A percentile compares a stretch with the other conserved stretches of the same genome.
These are phyloP conservation scores for Skeletonema marinoi DNA, from an alignment of 108 stramenopile species.

Conservation along the genomic window DNA sequence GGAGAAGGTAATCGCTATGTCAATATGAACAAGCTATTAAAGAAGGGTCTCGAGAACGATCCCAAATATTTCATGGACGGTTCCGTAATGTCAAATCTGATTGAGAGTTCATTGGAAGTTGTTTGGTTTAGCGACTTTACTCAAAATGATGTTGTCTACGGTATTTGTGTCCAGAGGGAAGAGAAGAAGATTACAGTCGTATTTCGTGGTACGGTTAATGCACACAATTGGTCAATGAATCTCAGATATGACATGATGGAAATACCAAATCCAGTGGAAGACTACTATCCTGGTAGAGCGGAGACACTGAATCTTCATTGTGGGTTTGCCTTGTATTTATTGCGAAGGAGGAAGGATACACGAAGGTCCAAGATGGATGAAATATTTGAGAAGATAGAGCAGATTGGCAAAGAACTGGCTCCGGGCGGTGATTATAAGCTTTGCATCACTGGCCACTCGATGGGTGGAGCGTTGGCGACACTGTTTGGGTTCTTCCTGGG, in stretches of 20 bases:
- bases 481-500: slow-evolving; percentile 34
- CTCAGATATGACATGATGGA: slow-evolving; percentile 2
- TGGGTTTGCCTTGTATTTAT: slow-evolving; percentile 24
- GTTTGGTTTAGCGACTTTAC: slow-evolving; percentile 24
- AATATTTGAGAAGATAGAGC: slow-evolving; percentile 17
- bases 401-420: slow-evolving; percentile 23
- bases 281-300: slow-evolving; percentile 10
- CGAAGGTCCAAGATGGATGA: slow-evolving; percentile 20
- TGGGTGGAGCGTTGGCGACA: slow-evolving; percentile 55
- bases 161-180: slow-evolving; percentile 21
- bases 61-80: slow-evolving; percentile 4
- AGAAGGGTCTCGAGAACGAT: neutral
- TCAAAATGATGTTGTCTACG: slow-evolving; percentile 33
- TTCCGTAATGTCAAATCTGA: slow-evolving; percentile 1
- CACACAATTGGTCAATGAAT: slow-evolving; percentile 25
- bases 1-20: slow-evolving; percentile 11
- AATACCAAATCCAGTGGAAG: slow-evolving; percentile 20
- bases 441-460: slow-evolving; percentile 35
- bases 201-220: slow-evolving; percentile 26
- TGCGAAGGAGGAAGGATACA: slow-evolving; percentile 25
- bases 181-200: slow-evolving; percentile 29
- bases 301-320: slow-evolving; percentile 8
- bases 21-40: slow-evolving; percentile 1
- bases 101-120: slow-evolving; percentile 28
- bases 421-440: slow-evolving; percentile 27